These are phyloP conservation scores for Spathaspora hagerdaliae DNA, from an alignment of 805 yeast genomes.

Conservation along the genomic window DNA sequence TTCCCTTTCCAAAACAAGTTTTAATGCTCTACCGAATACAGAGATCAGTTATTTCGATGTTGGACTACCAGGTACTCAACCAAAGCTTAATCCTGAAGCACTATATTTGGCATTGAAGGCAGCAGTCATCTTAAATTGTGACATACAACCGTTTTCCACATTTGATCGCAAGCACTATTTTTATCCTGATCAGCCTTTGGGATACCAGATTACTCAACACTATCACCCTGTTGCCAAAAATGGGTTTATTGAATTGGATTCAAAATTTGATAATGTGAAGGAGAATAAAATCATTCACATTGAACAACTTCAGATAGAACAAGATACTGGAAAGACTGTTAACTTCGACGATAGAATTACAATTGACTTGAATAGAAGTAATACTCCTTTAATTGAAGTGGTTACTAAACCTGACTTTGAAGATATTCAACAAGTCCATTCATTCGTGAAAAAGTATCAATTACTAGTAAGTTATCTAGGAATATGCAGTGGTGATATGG, in stretches of 20 bases:
- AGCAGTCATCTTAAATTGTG: conserved; percentile 64
- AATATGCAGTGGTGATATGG: conserved; percentile 86
- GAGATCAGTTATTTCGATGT: conserved; percentile 76
- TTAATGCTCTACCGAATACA: conserved; percentile 59
- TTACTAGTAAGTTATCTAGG: conserved; percentile 61
- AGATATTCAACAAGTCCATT: conserved; percentile 60
- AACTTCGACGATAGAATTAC: conserved; percentile 33
- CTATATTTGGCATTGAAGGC: conserved; percentile 66
- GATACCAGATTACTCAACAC: conserved; percentile 93
- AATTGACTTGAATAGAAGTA: conserved; percentile 80
- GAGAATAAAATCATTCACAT: conserved; percentile 51
- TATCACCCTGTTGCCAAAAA: conserved; percentile 71
- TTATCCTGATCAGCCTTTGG: conserved; percentile 94
- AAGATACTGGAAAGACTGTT: conserved; percentile 83
- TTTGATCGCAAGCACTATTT: conserved; percentile 96
- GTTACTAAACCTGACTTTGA: conserved; percentile 88
- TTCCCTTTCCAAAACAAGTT: conserved; percentile 48
- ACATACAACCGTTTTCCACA: conserved; percentile 51
- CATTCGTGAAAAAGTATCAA: conserved; percentile 80
- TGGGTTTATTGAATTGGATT: conserved; percentile 52
- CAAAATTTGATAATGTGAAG: conserved; percentile 51
- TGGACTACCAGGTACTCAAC: conserved; percentile 91
- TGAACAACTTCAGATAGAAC: conserved; percentile 86
- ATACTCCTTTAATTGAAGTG: conserved; percentile 83
- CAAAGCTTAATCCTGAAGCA: conserved; percentile 72